Percentiles rank a stretch among this genome's conserved stretches.
phyloP scores from a whole-genome alignment of 2,329 filamentous ascomycete species.

The Beauveria sp. region DNA sequence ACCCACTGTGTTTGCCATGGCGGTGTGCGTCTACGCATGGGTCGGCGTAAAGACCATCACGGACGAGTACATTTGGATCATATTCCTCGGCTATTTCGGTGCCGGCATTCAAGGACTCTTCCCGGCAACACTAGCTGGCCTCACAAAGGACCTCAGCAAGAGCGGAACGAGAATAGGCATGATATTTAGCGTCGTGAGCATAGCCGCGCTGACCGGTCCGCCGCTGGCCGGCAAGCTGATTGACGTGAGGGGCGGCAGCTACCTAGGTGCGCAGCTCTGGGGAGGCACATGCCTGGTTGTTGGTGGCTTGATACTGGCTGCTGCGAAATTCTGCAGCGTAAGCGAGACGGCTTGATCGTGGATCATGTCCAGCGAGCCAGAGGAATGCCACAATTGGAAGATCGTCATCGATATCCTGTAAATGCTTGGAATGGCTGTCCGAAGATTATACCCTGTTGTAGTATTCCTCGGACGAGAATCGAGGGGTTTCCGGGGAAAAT shows the following conservation, averaged over 20 bases:
- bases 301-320: constrained; percentile 33
- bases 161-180: constrained; percentile 52
- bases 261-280: constrained; percentile 44
- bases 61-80: constrained; percentile 51
- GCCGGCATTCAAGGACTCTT: constrained; percentile 61
- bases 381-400: no score
- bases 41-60: constrained; percentile 34
- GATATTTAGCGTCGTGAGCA: constrained; percentile 49
- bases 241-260: constrained; percentile 33
- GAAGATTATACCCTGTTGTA: no score
- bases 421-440: no score
- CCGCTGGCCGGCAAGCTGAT: constrained; percentile 47
- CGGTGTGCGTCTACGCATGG: constrained; percentile 45
- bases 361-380: not conserved
- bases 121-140: constrained; percentile 40
- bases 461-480: no score
- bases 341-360: constrained; percentile 13
- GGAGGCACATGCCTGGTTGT: constrained; percentile 38
- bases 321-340: constrained; percentile 29
- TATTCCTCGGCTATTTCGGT: constrained; percentile 56
- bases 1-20: constrained; percentile 38
- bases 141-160: constrained; percentile 46
- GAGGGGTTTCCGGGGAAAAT: no score
- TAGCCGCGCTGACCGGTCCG: constrained; percentile 46
- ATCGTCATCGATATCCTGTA: no score